These are phyloP conservation scores for Orychophragmus violaceus DNA, from an alignment of 345 rosid species.

Conservation along the genomic window DNA sequence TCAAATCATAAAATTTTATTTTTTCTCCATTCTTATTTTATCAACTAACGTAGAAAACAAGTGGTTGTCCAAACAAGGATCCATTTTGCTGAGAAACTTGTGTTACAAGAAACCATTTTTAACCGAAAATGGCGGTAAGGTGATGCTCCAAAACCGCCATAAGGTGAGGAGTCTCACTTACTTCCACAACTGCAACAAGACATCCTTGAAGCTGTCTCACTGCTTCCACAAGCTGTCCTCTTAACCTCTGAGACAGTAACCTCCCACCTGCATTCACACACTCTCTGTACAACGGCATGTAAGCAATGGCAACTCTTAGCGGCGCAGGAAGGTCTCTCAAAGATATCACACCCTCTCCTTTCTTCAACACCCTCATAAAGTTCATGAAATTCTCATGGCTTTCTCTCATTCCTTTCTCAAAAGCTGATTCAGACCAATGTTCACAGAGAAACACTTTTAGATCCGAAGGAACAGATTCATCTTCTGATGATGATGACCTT, in stretches of 20 bases:
- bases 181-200: constrained; percentile 40
- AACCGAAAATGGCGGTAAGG: constrained; percentile 64
- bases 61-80: background rate
- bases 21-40: constrained; percentile 1
- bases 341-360: constrained; percentile 62
- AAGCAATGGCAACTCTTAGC: constrained; percentile 69
- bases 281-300: constrained; percentile 82
- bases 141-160: constrained; percentile 68
- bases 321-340: constrained; percentile 70
- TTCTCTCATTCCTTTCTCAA: constrained; percentile 60
- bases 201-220: constrained; percentile 71
- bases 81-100: constrained; percentile 2
- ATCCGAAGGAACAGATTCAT: constrained; percentile 67
- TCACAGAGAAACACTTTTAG: constrained; percentile 62
- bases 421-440: constrained; percentile 90
- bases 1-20: background rate
- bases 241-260: constrained; percentile 66
- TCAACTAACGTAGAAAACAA: constrained; percentile 5
- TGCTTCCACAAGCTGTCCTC: constrained; percentile 87
- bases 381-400: constrained; percentile 66
- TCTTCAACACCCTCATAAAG: constrained; percentile 55
- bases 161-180: constrained; percentile 40
- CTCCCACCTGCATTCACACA: constrained; percentile 52
- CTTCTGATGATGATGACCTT: constrained; percentile 70
- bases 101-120: too few species aligned